phyloP scores from a whole-genome alignment of 1,284 basidiomycete genomes.

The Ganoderma leucocontextum region DNA sequence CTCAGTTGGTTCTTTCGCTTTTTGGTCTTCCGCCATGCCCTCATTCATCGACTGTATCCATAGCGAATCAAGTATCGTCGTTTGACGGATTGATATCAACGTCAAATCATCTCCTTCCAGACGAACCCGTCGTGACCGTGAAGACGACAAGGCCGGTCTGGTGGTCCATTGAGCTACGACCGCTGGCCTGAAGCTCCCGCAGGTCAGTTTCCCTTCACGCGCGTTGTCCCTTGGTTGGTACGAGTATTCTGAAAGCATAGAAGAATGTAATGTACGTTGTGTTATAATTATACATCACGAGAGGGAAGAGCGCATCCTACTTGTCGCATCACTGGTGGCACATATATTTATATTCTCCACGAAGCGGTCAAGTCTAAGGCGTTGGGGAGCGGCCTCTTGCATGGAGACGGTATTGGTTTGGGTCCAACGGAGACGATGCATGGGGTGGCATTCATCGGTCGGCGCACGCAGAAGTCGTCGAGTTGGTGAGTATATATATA shows the following conservation, averaged over 20 bases:
- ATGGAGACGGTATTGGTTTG: too few species aligned
- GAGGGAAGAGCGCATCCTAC: not conserved
- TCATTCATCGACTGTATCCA: slow-evolving; percentile 9
- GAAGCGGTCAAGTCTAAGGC: too few species aligned
- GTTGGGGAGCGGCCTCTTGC: too few species aligned
- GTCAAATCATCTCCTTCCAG: slow-evolving; percentile 86
- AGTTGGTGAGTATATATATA: too few species aligned
- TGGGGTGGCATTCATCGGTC: too few species aligned
- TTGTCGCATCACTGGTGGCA: too few species aligned
- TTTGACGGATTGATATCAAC: slow-evolving; percentile 89
- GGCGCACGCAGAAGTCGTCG: too few species aligned
- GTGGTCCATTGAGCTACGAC: slow-evolving; percentile 63
- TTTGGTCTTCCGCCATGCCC: not conserved
- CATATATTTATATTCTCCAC: too few species aligned
- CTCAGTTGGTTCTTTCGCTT: slow-evolving; percentile 63
- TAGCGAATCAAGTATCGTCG: slow-evolving; percentile 71
- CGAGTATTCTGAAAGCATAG: not conserved
- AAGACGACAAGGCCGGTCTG: slow-evolving; percentile 86
- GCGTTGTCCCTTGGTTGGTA: not conserved
- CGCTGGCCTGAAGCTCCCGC: slow-evolving; percentile 13
- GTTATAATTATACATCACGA: not conserved
- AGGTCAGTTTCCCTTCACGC: not conserved
- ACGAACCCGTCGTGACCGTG: slow-evolving; percentile 68
- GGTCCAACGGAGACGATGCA: too few species aligned
- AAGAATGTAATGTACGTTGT: slow-evolving; percentile 2